Percentiles rank a stretch among this genome's conserved stretches.
phyloP scores from a whole-genome alignment of 805 yeast species.

The Henningerozyma blattae region DNA sequence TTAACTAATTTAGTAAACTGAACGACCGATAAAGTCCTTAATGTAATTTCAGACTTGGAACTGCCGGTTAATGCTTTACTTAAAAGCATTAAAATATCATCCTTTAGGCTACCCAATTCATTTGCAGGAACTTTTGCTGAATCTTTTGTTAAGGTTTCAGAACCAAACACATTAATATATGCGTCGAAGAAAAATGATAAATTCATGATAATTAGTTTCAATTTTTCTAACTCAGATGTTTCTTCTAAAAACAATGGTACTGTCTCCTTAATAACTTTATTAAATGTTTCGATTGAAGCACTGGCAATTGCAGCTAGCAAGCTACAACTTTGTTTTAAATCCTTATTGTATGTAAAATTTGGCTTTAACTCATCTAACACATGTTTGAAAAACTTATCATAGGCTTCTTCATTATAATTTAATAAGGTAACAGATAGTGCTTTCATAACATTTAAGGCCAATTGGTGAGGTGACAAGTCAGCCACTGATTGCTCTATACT shows the following conservation, averaged over 20 bases:
- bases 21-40: constrained; percentile 53
- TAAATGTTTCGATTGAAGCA: constrained; percentile 34
- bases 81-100: constrained; percentile 52
- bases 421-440: constrained; percentile 31
- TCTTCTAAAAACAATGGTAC: constrained; percentile 33
- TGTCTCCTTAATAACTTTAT: constrained; percentile 34
- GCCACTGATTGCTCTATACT: constrained; percentile 18
- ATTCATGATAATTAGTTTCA: constrained; percentile 47
- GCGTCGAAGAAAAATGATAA: constrained; percentile 47
- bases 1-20: constrained; percentile 48
- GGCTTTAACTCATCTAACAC: constrained; percentile 40
- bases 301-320: constrained; percentile 45
- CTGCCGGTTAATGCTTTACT: constrained; percentile 61
- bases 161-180: constrained; percentile 34
- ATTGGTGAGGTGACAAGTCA: constrained; percentile 24
- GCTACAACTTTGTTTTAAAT: constrained; percentile 51
- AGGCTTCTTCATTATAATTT: constrained; percentile 17
- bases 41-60: constrained; percentile 55
- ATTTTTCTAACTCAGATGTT: constrained; percentile 37
- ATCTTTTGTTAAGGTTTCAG: constrained; percentile 5
- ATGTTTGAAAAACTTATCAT: constrained; percentile 30
- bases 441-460: constrained; percentile 34
- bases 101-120: constrained; percentile 39
- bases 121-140: constrained; percentile 14
- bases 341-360: constrained; percentile 38